A percentile compares a stretch with the other conserved stretches of the same genome.
Evolutionary conservation across 345 rosid genomes (phyloP).

Genomic region (Balakata baccata): DNA sequence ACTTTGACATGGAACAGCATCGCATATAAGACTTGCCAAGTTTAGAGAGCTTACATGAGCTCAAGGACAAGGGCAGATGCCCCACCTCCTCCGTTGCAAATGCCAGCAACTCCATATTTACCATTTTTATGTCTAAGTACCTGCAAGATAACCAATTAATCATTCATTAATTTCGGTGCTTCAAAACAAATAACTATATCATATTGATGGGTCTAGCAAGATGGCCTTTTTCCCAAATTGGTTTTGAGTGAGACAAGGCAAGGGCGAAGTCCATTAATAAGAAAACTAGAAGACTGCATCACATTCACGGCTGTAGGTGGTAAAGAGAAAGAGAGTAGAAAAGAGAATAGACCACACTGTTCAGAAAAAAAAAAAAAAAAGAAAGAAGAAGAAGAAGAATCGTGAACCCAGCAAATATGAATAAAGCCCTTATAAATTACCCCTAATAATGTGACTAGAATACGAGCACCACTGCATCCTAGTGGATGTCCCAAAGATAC

Average conservation of each 20-base stretch:
- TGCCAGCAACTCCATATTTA: constrained; percentile 21
- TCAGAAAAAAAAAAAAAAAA: neutral
- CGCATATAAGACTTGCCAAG: neutral
- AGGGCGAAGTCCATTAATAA: neutral
- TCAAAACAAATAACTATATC: neutral
- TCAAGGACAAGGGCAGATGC: constrained; percentile 34
- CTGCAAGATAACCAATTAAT: constrained; percentile 11
- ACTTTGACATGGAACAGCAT: neutral
- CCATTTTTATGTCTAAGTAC: constrained; percentile 27
- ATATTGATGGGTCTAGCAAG: neutral
- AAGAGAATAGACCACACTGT: too few species aligned
- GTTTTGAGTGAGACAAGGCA: neutral
- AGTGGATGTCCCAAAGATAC: constrained; percentile 36
- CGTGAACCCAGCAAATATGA: neutral
- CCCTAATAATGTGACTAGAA: constrained; percentile 29
- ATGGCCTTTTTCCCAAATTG: neutral
- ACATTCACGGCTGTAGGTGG: neutral
- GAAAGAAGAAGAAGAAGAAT: too few species aligned
- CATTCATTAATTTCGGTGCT: neutral
- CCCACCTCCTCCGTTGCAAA: constrained; percentile 37
- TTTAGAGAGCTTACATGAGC: constrained; percentile 21
- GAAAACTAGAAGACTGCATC: neutral
- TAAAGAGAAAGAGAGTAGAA: neutral
- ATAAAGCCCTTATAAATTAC: constrained; percentile 12
- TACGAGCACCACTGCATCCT: constrained; percentile 34